Conservation (phyloP, 495 filamentous ascomycete genomes). For the Cercophora scortea region DNA sequence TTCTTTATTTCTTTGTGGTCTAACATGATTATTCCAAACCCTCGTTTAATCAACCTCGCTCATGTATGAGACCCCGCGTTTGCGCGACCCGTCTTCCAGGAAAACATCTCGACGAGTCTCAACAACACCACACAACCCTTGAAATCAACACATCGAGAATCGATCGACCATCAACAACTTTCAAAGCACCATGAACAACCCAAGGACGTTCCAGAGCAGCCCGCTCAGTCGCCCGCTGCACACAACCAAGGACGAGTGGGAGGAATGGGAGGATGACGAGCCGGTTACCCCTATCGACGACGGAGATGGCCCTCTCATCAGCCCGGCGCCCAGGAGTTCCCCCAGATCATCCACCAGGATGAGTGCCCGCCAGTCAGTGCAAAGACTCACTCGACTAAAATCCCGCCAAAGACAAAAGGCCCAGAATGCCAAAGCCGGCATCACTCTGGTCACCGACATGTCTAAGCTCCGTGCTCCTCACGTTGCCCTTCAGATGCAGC, state of each 20-base stretch:
- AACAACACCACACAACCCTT: not conserved
- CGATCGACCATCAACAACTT: not conserved
- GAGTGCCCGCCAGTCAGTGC: conserved; percentile 22
- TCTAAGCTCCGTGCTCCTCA: conserved; percentile 27
- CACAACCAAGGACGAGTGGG: conserved; percentile 36
- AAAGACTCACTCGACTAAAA: conserved; percentile 31
- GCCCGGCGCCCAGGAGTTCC: conserved; percentile 9
- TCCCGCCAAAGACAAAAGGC: conserved; percentile 44
- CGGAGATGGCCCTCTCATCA: conserved; percentile 20
- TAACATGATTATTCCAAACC: too few species aligned
- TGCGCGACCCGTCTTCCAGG: not conserved
- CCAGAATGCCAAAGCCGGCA: conserved; percentile 50
- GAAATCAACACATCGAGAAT: not conserved
- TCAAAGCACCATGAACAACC: conserved; percentile 11
- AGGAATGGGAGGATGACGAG: conserved; percentile 39
- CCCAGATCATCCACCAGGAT: conserved; percentile 10
- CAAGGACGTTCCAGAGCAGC: conserved; percentile 1
- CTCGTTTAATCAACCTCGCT: too few species aligned
- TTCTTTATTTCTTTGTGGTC: too few species aligned
- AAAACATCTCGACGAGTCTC: not conserved
- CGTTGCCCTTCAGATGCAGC: conserved; percentile 13
- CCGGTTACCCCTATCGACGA: conserved; percentile 16
- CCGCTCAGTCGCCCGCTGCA: not conserved
- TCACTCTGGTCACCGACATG: conserved; percentile 60
- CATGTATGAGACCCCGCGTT: too few species aligned